These are phyloP conservation scores for Seiridium cupressi DNA, from an alignment of 2,329 filamentous ascomycete genomes.

Conservation along the genomic window DNA sequence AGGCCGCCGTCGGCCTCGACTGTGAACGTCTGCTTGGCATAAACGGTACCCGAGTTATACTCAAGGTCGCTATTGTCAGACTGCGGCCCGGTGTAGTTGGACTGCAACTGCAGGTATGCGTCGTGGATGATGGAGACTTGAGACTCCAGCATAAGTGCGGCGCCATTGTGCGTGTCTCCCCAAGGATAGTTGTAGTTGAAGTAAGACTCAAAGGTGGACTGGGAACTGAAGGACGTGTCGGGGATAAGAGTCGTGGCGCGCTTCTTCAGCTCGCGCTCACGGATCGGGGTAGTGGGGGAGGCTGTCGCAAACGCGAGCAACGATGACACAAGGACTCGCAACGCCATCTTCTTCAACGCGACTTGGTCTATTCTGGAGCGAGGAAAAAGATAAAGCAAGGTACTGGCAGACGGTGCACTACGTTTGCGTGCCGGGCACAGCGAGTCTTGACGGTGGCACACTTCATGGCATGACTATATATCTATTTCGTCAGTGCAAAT, in stretches of 20 bases:
- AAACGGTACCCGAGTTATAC: constrained; percentile 28
- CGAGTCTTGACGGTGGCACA: too few species aligned
- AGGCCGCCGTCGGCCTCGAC: constrained; percentile 34
- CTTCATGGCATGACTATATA: neutral
- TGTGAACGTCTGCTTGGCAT: constrained; percentile 39
- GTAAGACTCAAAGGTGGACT: neutral
- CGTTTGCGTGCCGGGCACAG: too few species aligned
- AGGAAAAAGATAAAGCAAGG: too few species aligned
- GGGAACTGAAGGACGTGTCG: constrained; percentile 6
- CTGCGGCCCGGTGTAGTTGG: constrained; percentile 2
- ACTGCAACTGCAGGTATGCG: constrained; percentile 2
- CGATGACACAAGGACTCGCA: neutral
- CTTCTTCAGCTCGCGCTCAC: constrained; percentile 6
- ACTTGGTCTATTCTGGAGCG: too few species aligned
- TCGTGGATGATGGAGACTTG: constrained; percentile 4
- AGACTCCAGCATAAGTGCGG: constrained; percentile 1
- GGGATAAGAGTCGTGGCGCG: constrained; percentile 7
- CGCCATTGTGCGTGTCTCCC: constrained; percentile 7
- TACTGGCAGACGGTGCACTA: too few species aligned
- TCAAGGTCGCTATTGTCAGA: neutral
- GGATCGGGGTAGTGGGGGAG: neutral
- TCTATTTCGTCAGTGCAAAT: neutral
- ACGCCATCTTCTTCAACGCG: neutral
- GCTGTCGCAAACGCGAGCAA: neutral
- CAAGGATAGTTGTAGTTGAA: constrained; percentile 8